Evolutionary conservation across 139 green algal species (phyloP), one percentile per base, ranked within the genome.

Genomic region (Asterochloris sp.): DNA sequence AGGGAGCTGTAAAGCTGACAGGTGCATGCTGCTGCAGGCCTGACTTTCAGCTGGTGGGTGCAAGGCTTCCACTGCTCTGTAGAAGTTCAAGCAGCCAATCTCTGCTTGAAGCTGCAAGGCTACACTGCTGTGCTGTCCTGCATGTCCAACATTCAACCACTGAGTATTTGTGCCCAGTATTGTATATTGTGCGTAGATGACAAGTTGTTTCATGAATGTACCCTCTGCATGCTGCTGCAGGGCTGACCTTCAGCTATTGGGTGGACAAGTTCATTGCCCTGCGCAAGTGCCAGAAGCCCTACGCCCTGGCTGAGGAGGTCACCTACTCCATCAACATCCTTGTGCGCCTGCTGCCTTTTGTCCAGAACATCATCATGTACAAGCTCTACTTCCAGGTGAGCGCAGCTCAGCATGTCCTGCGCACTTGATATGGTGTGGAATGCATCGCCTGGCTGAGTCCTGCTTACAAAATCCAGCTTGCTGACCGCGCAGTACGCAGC

Each of bases 361-460:
- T 88, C 14, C 88, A 92, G 84, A 84, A 91, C 61, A 78, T 92
- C 69, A 79, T 91, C 74, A 88, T 92, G 81, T 82, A 86, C 76
- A 69, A 83, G n/a, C 62, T 91, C 14, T 91, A 85, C 80, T 91
- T 90, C 62, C 67, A 26, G 66, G 47, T 26, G 21, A 38, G 23
- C 14, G 15, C 38, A 54, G 28, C 19, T 16, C 19, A 21, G 76
- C 77, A 21, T 75, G n/a, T 11, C 27, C 68, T 83, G 17, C 13
- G 21, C 6, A 12, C 17, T 68, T 84, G 13, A 24, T 76, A 69
- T 84, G 77, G 38, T 54, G 38, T 6, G 6, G 6, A 54, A 54
- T 54, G 38, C 38, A 10, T 54, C 38, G 6, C 6, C 38, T 54
- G 6, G 38, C 38, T 54, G 38, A 6, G 38, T 54, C 38, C 38